phyloP scores from a whole-genome alignment of 495 filamentous ascomycete species.

The Podospora australis region DNA sequence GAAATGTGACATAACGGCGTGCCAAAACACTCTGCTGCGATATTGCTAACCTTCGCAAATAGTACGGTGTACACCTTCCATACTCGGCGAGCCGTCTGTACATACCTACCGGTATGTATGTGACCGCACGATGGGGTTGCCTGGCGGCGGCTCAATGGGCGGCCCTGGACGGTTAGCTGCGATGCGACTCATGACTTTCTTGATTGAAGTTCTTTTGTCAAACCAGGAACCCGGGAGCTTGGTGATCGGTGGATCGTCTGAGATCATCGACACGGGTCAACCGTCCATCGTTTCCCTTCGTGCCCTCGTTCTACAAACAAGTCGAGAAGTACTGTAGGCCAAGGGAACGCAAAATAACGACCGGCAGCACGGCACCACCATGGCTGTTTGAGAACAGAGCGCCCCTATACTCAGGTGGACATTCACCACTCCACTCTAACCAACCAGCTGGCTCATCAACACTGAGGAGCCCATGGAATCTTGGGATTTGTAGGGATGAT shows the following conservation, averaged over 20 bases:
- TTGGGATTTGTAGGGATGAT: neutral
- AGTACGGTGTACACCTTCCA: too few relatives aligned
- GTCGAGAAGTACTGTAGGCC: too few relatives aligned
- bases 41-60: too few relatives aligned
- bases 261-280: neutral
- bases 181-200: neutral
- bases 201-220: neutral
- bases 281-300: too few relatives aligned
- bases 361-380: neutral
- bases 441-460: slow-evolving; percentile 2
- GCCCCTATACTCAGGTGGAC: neutral
- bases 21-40: too few relatives aligned
- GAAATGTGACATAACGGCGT: too few relatives aligned
- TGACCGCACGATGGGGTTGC: too few relatives aligned
- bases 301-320: too few relatives aligned
- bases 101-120: too few relatives aligned
- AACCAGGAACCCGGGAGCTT: slow-evolving; percentile 1
- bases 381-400: neutral
- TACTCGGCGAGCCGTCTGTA: too few relatives aligned
- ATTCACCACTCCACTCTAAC: neutral
- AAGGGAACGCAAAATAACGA: neutral
- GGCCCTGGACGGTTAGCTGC: too few relatives aligned
- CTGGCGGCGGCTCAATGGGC: too few relatives aligned
- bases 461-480: neutral
- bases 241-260: neutral